Evolutionary conservation across 371 early-diverging fungal genomes (phyloP).

Genomic region (Circinella umbellata): DNA sequence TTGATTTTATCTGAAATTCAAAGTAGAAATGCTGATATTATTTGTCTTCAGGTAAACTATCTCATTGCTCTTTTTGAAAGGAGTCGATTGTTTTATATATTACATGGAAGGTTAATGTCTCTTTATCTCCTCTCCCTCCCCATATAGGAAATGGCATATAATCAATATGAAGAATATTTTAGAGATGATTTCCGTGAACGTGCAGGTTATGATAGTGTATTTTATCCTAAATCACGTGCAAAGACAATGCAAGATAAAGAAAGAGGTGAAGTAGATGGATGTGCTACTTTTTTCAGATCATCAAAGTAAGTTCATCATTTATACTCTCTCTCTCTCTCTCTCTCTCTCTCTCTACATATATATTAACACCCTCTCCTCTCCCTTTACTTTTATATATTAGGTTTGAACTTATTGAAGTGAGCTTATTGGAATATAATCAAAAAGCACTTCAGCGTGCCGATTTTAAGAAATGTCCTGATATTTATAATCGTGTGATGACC

Average conservation of each 20-base stretch:
- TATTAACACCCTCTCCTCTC: too few species aligned
- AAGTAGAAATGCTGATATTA: constrained; percentile 89
- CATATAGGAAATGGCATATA: constrained; percentile 8
- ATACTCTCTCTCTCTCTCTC: too few species aligned
- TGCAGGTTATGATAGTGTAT: constrained; percentile 91
- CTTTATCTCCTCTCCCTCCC: too few species aligned
- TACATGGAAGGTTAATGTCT: too few species aligned
- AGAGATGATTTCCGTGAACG: constrained; percentile 72
- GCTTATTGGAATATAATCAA: constrained; percentile 92
- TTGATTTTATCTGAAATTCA: constrained; percentile 90
- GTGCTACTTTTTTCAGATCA: constrained; percentile 95
- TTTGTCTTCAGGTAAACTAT: constrained; percentile 91
- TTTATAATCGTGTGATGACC: constrained; percentile 94
- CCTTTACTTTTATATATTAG: constrained; percentile 32
- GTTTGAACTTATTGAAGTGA: constrained; percentile 79
- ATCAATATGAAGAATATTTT: constrained; percentile 86
- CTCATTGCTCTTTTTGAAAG: background rate
- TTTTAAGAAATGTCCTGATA: constrained; percentile 89
- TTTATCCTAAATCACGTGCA: constrained; percentile 94
- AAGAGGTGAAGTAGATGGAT: constrained; percentile 93
- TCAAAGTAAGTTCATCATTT: constrained; percentile 64
- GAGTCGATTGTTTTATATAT: too few species aligned
- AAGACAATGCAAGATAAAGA: constrained; percentile 93
- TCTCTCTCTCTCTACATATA: too few species aligned
- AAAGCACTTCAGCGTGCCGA: constrained; percentile 88